Evolutionary conservation across 768 basidiomycete genomes (phyloP), one percentile per base, ranked within the genome.

Genomic region (Lanmaoa pseudosensibilis): DNA sequence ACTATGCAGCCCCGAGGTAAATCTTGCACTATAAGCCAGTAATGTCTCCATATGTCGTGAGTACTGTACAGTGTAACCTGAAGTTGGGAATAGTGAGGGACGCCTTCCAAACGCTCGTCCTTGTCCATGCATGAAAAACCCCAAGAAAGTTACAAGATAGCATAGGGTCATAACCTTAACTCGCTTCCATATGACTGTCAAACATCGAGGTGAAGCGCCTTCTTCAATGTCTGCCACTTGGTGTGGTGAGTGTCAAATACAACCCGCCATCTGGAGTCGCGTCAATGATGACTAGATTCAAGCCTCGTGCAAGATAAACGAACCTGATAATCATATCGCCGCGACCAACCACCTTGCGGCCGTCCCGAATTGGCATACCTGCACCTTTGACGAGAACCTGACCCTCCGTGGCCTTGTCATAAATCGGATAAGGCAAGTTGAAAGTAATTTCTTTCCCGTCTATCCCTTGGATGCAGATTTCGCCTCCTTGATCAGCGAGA

Each of bases 311-410:
- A 41, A 50, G 40, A 54, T 30, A 36, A 52, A 65, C 60, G 49
- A 51, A 88, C 86, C 79, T 81, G 54, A 89, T 75, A 56, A 87
- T 73, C 64, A 89, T 73, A 64, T 86, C 84, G 18, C 87, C 86
- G 62, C 81, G 77, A 36, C 83, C 84, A 50, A 81, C 68, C 11
- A 81, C 72, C 62, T 75, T 73, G 11, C 82, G 79, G 32, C 78
- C 72, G n/a, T 80, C 75, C 54, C 81, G 72, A 44, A 84, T 74
- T 39, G 85, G 85, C 87, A 89, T 89, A n/a, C 87, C 87, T 51
- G 81, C 83, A 40, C 83, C 85, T 63, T 75, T 75, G 52, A 86
- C 72, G 39, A 78, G 73, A 41, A 77, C 68, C 56, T 79, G 76
- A 16, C 83, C 85, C 50, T 76, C 78, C 52, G 81, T 71, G 5